Evolutionary conservation across 805 yeast genomes (phyloP), one percentile per base, ranked within the genome.

Genomic region (Candida saitoana): DNA sequence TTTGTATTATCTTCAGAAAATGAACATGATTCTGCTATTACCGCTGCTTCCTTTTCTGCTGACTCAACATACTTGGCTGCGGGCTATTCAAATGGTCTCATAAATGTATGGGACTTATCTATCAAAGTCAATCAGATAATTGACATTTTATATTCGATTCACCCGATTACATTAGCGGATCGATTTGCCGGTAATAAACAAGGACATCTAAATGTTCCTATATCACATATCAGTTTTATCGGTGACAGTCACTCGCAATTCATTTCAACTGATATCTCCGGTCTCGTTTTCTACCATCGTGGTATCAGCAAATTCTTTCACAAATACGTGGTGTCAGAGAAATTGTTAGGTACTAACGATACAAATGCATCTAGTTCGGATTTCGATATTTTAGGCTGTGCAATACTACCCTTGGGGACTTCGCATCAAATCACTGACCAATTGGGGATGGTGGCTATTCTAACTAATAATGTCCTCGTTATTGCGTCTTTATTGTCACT

Each of bases 31-130:
- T 17, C 7, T 17, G 41, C 71, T 0, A 79, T 87, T 1, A 72
- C 84, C 0, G 46, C 77, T 2, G 53, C 89, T 18, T 69, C 78
- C 0, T 61, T 84, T 11, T 82, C 93, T 0, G 63, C 76, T 5
- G 96, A 90, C 56, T 83, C 86, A 1, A 70, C 84, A 0, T 76
- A 73, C 51, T 48, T 88, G 2, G 87, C 84, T 0, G 83, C 80
- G 0, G 95, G 96, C 1, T 79, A 74, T 49, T 65, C 69, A 4
- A 62, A 71, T 17, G 98, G 97, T 0, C 69, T 67, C 41, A 71
- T 90, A 2, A 63, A 73, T 20, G 50, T 86, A 2, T 91, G 96
- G 95, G 81, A 85, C 47, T 50, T 67, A 41, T 47, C 41, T 54
- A 45, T 41, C 40, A 62, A 7, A 44, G 51, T 4, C 42, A 54